Evolutionary conservation across 768 basidiomycete genomes (phyloP).

Genomic region (Aureoboletus auriporus): DNA sequence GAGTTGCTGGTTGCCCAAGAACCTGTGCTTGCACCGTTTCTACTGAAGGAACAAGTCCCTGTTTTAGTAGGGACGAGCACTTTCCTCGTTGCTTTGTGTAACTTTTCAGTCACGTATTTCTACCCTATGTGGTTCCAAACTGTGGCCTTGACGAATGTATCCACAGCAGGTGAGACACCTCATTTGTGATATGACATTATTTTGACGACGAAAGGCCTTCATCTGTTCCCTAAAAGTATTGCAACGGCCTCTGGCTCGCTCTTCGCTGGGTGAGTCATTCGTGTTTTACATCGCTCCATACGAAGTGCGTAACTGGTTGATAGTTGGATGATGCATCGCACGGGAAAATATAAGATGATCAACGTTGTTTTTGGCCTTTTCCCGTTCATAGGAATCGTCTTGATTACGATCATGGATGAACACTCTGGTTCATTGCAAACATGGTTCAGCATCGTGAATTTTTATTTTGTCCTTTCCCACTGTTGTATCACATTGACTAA

Average conservation of each 20-base stretch:
- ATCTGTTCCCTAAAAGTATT: constrained; percentile 48
- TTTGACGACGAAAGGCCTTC: constrained; percentile 37
- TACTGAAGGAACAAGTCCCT: constrained; percentile 65
- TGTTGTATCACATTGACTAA: constrained; percentile 4
- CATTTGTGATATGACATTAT: background rate
- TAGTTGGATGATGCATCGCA: constrained; percentile 48
- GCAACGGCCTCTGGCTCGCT: constrained; percentile 47
- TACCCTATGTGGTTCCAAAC: constrained; percentile 86
- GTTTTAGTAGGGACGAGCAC: constrained; percentile 70
- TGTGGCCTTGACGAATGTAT: constrained; percentile 63
- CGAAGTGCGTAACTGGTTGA: constrained; percentile 1
- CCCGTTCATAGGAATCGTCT: constrained; percentile 45
- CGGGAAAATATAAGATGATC: constrained; percentile 48
- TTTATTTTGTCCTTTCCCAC: constrained; percentile 6
- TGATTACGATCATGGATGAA: constrained; percentile 40
- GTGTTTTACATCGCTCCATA: background rate
- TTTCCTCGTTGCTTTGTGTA: constrained; percentile 70
- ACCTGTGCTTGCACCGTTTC: constrained; percentile 65
- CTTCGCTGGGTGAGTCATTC: constrained; percentile 41
- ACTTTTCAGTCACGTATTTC: constrained; percentile 74
- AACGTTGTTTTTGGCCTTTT: constrained; percentile 48
- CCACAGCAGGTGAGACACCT: constrained; percentile 50
- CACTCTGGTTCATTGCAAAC: constrained; percentile 40
- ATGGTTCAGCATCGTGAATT: constrained; percentile 55
- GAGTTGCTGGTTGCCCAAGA: constrained; percentile 65